Conservation (phyloP, 768 basidiomycete genomes). For the Floccularia luteovirens region DNA sequence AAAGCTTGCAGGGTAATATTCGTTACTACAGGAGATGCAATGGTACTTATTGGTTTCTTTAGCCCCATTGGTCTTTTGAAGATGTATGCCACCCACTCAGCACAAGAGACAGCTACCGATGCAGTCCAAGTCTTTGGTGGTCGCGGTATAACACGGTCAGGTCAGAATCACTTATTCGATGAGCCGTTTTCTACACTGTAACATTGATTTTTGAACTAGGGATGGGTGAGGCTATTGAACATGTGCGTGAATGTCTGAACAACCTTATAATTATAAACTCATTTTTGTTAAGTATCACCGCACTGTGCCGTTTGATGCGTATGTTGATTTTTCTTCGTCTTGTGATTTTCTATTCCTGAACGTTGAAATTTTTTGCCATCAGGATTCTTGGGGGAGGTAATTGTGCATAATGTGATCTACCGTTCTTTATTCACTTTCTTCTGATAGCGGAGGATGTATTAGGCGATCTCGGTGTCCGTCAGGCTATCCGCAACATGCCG, state of each 20-base stretch:
- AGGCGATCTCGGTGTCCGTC: conserved; percentile 75
- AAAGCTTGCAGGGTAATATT: conserved; percentile 60
- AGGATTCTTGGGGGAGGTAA: conserved; percentile 62
- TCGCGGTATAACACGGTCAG: conserved; percentile 78
- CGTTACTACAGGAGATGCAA: too few species aligned
- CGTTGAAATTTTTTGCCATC: not conserved
- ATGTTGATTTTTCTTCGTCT: conserved; percentile 12
- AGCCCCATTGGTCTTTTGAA: conserved; percentile 69
- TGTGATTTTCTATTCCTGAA: not conserved
- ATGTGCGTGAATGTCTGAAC: conserved; percentile 24
- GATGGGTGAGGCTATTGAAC: conserved; percentile 66
- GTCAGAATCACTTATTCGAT: conserved; percentile 24
- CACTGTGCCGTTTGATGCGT: conserved; percentile 59
- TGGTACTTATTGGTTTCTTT: too few species aligned
- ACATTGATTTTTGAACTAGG: conserved; percentile 19
- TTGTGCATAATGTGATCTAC: conserved; percentile 3
- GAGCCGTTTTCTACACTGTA: conserved; percentile 3
- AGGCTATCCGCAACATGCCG: conserved; percentile 73
- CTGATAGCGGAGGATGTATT: conserved; percentile 66
- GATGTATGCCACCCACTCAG: conserved; percentile 54
- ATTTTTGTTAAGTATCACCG: conserved; percentile 43
- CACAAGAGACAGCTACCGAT: conserved; percentile 56
- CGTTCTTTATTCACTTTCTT: conserved; percentile 5
- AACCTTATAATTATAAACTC: conserved; percentile 13
- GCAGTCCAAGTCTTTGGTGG: conserved; percentile 89